Percentiles rank a stretch among this genome's conserved stretches.
These are phyloP conservation scores for Salvia rosmarinus DNA, from an alignment of 257 asterid genomes.

Conservation along the genomic window DNA sequence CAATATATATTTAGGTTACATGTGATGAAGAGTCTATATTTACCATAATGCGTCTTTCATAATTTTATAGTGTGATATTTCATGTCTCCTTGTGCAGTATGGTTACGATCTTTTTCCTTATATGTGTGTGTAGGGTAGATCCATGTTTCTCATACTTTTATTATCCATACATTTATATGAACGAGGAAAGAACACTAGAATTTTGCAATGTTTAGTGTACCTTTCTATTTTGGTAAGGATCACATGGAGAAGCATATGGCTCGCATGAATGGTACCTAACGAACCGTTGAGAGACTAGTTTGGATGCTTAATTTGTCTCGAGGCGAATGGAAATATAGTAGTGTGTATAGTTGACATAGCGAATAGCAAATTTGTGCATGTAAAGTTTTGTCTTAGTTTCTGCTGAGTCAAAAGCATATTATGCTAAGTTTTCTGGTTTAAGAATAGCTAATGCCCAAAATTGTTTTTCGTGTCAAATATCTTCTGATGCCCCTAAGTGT, in stretches of 20 bases:
- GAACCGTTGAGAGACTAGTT: neutral
- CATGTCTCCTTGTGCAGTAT: neutral
- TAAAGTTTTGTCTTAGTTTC: neutral
- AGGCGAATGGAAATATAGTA: too few relatives aligned
- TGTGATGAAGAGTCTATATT: conserved; percentile 14
- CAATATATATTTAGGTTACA: conserved; percentile 10
- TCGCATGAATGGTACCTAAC: neutral
- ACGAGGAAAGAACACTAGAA: neutral
- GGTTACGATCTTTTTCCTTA: neutral
- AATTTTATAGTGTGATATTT: too few relatives aligned
- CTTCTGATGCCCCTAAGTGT: neutral
- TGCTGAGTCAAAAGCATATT: neutral
- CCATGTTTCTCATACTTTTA: neutral
- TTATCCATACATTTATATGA: conserved; percentile 3
- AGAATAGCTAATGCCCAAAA: neutral
- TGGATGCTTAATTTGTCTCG: too few relatives aligned
- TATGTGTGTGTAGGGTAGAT: neutral
- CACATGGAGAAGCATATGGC: conserved; percentile 12
- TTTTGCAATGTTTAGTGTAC: neutral
- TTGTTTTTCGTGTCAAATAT: neutral
- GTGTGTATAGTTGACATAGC: too few relatives aligned
- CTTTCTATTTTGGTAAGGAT: conserved; percentile 14
- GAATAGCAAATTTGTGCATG: neutral
- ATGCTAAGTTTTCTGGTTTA: neutral
- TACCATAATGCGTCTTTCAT: conserved; percentile 11